These are phyloP conservation scores for Trichosporon faecale DNA, from an alignment of 1,284 basidiomycete species.

Conservation along the genomic window DNA sequence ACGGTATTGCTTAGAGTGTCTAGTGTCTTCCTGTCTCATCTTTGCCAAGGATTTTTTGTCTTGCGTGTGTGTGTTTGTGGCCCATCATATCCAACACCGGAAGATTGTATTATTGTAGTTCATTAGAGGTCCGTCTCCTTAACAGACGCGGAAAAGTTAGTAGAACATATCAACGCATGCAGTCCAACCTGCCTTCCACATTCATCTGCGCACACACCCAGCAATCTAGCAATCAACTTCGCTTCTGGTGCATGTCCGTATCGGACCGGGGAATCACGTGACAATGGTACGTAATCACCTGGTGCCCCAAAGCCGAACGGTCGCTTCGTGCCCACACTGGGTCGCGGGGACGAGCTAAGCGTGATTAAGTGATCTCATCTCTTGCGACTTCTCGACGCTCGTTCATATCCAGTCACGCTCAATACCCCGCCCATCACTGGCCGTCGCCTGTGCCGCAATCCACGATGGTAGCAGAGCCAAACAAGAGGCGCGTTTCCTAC, in stretches of 20 bases:
- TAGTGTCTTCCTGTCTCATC: not conserved
- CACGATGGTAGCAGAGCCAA: slow-evolving; percentile 25
- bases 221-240: not conserved
- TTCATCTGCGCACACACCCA: not conserved
- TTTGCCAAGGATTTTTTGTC: not conserved
- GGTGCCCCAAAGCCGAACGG: slow-evolving; percentile 4
- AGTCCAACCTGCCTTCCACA: not conserved
- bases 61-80: not conserved
- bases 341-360: not conserved
- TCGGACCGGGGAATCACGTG: not conserved
- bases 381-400: not conserved
- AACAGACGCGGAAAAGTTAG: slow-evolving; percentile 4
- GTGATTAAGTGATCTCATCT: not conserved
- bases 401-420: not conserved
- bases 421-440: not conserved
- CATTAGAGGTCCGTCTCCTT: not conserved
- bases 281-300: not conserved
- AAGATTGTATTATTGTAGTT: slow-evolving; percentile 7
- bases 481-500: slow-evolving; percentile 68
- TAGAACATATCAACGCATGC: slow-evolving; percentile 1
- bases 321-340: not conserved
- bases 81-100: not conserved
- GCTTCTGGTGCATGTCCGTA: not conserved
- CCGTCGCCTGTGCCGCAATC: not conserved
- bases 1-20: not conserved